Base-by-base conservation (phyloP, 2,329 filamentous ascomycete genomes). In the Aspergillus puulaauensis region DNA sequence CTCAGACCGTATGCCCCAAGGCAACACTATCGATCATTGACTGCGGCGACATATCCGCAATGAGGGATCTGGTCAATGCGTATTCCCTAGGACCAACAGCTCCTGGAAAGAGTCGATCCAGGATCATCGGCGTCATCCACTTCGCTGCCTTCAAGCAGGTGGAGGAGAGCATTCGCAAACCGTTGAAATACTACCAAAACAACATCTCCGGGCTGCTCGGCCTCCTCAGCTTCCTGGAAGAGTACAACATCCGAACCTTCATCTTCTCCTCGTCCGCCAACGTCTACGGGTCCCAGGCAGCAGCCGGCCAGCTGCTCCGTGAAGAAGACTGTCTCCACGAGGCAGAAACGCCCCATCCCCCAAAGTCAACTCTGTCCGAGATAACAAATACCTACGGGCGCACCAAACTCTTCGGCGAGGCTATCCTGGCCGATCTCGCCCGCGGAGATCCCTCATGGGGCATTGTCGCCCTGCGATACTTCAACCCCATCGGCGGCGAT, bases 61-160 rank as follows among this genome's bases (percentile, higher is more conserved):
- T 60, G 58, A 43, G 17, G 5, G 17, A 43, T 9, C 58, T 60
- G 4, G 40, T 60, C 75, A 79, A 59, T 70, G 77, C 39, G 69
- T 79, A 31, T 6, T 31, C 76, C 81, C 57, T 80, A 80, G 60
- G 73, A 75, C 40, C 14, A 66, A 68, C 44, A 27, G 57, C 35
- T 2, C 12, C 35, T n/a, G 35, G 15, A 15, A 37, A 37, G 35
- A 37, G 35, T 2, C 35, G 15, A 27, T 84, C 83, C 1, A 77
- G 73, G 23, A 86, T 88, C 60, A 74, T 74, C 0, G 85, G 84
- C 0, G 84, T 88, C 11, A 87, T 89, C 57, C 86, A 89, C 67
- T 88, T 88, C 62, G 86, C 86, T 3, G 86, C 86, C 0, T 83
- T 83, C 77, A 88, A 88, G 68, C 84, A 85, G 4, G 85, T 88